phyloP scores from a whole-genome alignment of 176 grass and related monocot species.

The Hyparrhenia diplandra region DNA sequence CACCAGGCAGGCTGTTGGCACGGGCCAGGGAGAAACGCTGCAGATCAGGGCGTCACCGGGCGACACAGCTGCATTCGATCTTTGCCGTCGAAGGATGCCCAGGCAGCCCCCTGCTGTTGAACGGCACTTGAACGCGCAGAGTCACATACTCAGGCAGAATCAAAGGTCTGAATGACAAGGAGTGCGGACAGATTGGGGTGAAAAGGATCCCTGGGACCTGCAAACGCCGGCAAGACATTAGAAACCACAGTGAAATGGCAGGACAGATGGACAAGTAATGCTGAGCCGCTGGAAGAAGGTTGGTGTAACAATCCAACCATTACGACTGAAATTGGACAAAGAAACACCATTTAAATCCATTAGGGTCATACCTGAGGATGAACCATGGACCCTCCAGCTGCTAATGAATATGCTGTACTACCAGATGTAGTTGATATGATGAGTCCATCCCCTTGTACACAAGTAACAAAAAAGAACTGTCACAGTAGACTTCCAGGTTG shows the following conservation, averaged over 20 bases:
- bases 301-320: not conserved
- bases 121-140: slow-evolving; percentile 73
- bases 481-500: slow-evolving; percentile 84
- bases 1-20: slow-evolving; percentile 76
- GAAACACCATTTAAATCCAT: no score
- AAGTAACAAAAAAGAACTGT: slow-evolving; percentile 94
- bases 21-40: slow-evolving; percentile 87
- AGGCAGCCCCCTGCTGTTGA: slow-evolving; percentile 84
- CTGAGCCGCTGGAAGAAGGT: not conserved
- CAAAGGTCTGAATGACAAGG: slow-evolving; percentile 83
- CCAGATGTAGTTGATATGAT: slow-evolving; percentile 96
- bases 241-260: not conserved
- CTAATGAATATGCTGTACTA: slow-evolving; percentile 90
- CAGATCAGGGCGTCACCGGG: slow-evolving; percentile 89
- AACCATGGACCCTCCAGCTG: slow-evolving; percentile 98
- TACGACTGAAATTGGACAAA: no score
- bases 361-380: slow-evolving; percentile 45
- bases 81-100: slow-evolving; percentile 97
- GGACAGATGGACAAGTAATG: not conserved
- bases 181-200: slow-evolving; percentile 96
- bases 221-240: not conserved
- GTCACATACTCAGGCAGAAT: slow-evolving; percentile 89
- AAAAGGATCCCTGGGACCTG: slow-evolving; percentile 96
- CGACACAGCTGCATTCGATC: slow-evolving; percentile 68
- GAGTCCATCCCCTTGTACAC: slow-evolving; percentile 90